Percentiles rank a stretch among this genome's conserved stretches.
phyloP scores from a whole-genome alignment of 257 asterid genomes.

The Solanum chmielewskii region DNA sequence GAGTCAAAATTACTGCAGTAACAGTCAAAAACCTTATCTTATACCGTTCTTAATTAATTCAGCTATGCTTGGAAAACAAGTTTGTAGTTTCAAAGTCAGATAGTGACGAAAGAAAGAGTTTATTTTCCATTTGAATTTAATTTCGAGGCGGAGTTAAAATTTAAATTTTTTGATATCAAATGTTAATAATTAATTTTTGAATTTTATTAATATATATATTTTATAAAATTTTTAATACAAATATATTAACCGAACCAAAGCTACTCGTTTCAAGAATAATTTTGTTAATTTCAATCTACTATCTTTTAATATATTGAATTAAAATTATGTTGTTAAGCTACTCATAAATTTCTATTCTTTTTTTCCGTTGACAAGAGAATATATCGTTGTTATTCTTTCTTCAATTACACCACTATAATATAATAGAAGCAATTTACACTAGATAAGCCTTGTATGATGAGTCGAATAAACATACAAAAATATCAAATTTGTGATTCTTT shows the following conservation, averaged over 20 bases:
- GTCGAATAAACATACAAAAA: too few relatives aligned
- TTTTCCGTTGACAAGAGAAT: too few relatives aligned
- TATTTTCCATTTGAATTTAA: background rate
- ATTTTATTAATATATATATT: too few relatives aligned
- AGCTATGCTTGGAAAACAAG: background rate
- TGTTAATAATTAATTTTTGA: too few relatives aligned
- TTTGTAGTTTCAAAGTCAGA: background rate
- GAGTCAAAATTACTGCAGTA: background rate
- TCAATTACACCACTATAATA: too few relatives aligned
- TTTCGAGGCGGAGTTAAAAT: accelerated
- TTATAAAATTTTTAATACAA: background rate
- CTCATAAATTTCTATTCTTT: background rate
- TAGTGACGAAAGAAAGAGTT: too few relatives aligned
- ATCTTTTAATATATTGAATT: background rate
- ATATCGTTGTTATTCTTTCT: too few relatives aligned
- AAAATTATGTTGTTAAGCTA: background rate
- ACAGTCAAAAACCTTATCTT: background rate
- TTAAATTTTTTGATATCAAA: background rate
- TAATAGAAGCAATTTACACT: too few relatives aligned
- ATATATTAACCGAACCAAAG: background rate
- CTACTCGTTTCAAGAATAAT: background rate
- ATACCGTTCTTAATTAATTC: background rate
- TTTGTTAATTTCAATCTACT: background rate
- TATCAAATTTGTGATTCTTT: too few relatives aligned
- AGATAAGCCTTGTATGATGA: too few relatives aligned